A percentile compares a stretch with the other conserved stretches of the same genome.
These are phyloP conservation scores for Globisporangium echinulatum DNA, from an alignment of 352 stramenopile species.

Conservation along the genomic window DNA sequence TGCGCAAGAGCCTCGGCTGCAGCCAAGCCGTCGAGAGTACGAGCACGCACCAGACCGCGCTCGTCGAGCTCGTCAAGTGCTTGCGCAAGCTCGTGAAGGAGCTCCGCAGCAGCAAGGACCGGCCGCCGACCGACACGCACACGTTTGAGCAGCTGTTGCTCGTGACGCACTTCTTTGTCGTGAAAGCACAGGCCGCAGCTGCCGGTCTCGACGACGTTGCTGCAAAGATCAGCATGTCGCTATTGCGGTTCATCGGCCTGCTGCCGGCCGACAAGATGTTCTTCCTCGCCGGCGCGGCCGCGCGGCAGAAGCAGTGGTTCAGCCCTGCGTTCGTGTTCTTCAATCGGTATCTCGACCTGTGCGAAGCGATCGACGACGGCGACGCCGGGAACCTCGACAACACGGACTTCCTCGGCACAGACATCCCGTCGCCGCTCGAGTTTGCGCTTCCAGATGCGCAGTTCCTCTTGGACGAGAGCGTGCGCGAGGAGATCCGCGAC, in stretches of 20 bases:
- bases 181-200: slow-evolving; percentile 57
- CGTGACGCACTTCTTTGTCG: slow-evolving; percentile 69
- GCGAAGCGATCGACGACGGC: slow-evolving; percentile 92
- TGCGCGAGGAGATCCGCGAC: slow-evolving; percentile 91
- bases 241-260: slow-evolving; percentile 86
- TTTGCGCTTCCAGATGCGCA: slow-evolving; percentile 70
- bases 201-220: slow-evolving; percentile 60
- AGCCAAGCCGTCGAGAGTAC: slow-evolving; percentile 31
- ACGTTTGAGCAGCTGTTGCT: slow-evolving; percentile 80
- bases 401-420: slow-evolving; percentile 90
- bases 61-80: slow-evolving; percentile 65
- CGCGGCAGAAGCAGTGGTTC: slow-evolving; percentile 84
- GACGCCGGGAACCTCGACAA: slow-evolving; percentile 87
- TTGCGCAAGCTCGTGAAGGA: slow-evolving; percentile 72
- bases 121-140: slow-evolving; percentile 34
- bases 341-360: slow-evolving; percentile 93
- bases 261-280: slow-evolving; percentile 94
- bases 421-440: slow-evolving; percentile 83
- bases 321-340: slow-evolving; percentile 93
- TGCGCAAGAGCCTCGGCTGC: slow-evolving; percentile 47
- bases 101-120: slow-evolving; percentile 49
- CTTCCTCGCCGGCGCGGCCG: slow-evolving; percentile 79
- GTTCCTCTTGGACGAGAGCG: slow-evolving; percentile 75
- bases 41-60: slow-evolving; percentile 28
- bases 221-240: slow-evolving; percentile 77